A percentile compares a stretch with the other conserved stretches of the same genome.
These are phyloP conservation scores for Lentinula raphanica DNA, from an alignment of 768 basidiomycete species.

Conservation along the genomic window DNA sequence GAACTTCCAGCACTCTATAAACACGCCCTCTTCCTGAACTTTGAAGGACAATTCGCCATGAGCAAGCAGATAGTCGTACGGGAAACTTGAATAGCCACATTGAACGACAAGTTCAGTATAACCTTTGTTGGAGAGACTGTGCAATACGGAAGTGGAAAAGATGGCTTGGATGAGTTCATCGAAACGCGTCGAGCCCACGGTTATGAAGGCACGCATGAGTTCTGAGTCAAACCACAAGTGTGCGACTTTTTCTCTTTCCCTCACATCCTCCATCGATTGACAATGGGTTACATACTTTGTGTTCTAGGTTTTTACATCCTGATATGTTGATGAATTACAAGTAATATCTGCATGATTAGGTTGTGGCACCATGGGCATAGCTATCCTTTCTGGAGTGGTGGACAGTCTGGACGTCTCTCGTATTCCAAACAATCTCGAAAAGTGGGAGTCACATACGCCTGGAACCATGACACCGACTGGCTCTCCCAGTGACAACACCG, in stretches of 20 bases:
- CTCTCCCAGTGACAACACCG: slow-evolving; percentile 51
- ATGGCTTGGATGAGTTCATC: slow-evolving; percentile 62
- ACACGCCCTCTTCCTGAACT: slow-evolving; percentile 35
- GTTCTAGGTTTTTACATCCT: slow-evolving; percentile 54
- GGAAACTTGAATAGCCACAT: slow-evolving; percentile 65
- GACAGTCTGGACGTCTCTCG: slow-evolving; percentile 61
- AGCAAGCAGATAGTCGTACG: slow-evolving; percentile 24
- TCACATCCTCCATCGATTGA: slow-evolving; percentile 4
- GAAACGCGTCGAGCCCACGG: slow-evolving; percentile 88
- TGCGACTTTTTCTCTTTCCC: neutral
- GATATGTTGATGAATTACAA: slow-evolving; percentile 5
- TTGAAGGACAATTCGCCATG: slow-evolving; percentile 21
- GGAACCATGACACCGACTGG: slow-evolving; percentile 69
- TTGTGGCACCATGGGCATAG: slow-evolving; percentile 98
- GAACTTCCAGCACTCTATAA: slow-evolving; percentile 67
- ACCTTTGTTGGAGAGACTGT: slow-evolving; percentile 45
- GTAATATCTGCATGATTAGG: slow-evolving; percentile 39
- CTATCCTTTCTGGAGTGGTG: slow-evolving; percentile 89
- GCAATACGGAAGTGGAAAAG: slow-evolving; percentile 54
- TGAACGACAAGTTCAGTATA: slow-evolving; percentile 67
- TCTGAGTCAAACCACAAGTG: slow-evolving; percentile 22
- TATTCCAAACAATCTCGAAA: slow-evolving; percentile 22
- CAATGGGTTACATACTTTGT: slow-evolving; percentile 91
- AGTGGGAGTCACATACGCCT: slow-evolving; percentile 68
- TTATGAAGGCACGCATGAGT: slow-evolving; percentile 60